Evolutionary conservation across 306 rosid genomes (phyloP).

Genomic region (Cucurbita moschata): DNA sequence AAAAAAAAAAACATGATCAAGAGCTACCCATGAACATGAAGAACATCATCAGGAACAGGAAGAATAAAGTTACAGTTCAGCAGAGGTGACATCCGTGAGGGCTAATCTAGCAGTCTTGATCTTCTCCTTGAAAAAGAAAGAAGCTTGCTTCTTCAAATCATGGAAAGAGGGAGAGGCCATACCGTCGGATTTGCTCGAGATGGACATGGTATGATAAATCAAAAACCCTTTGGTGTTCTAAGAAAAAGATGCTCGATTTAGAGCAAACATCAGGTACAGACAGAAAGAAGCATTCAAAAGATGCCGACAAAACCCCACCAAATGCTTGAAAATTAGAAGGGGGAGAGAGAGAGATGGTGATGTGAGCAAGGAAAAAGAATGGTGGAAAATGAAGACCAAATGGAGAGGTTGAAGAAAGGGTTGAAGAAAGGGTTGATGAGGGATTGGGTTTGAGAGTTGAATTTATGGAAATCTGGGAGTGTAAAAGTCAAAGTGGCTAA

Average conservation of each 20-base stretch:
- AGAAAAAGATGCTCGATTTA: not conserved
- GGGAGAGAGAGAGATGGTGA: not conserved
- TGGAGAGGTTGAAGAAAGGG: not conserved
- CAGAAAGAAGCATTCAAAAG: not conserved
- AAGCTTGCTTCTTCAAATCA: constrained; percentile 84
- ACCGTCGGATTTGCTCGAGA: constrained; percentile 21
- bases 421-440: not conserved
- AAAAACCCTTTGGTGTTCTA: too few relatives aligned
- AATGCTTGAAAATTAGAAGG: not conserved
- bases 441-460: not conserved
- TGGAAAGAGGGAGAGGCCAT: constrained; percentile 41
- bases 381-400: not conserved
- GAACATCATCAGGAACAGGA: not conserved
- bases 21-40: not conserved
- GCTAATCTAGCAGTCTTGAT: constrained; percentile 86
- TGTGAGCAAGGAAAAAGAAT: not conserved
- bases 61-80: constrained; percentile 40
- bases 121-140: constrained; percentile 83
- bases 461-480: not conserved
- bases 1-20: not conserved
- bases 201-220: constrained; percentile 18
- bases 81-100: constrained; percentile 89
- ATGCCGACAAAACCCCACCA: not conserved
- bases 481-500: not conserved
- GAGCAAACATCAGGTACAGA: not conserved